These are phyloP conservation scores for Phytophthora parvispora DNA, from an alignment of 352 stramenopile species.

Conservation along the genomic window DNA sequence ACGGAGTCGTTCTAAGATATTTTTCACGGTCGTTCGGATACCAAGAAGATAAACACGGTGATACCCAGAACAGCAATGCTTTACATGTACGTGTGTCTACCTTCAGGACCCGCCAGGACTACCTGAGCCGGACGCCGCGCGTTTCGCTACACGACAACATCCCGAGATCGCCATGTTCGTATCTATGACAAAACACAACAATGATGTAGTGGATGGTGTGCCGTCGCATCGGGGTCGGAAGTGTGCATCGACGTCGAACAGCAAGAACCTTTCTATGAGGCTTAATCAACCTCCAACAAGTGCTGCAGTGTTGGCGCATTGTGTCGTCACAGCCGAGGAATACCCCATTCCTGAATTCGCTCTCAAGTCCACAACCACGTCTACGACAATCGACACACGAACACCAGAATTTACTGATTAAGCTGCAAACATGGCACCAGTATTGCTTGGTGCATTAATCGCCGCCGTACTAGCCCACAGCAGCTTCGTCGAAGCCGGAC, in stretches of 20 bases:
- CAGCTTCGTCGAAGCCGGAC: not conserved
- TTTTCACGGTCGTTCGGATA: no score
- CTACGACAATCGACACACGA: not conserved
- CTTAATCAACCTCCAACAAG: not conserved
- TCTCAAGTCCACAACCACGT: not conserved
- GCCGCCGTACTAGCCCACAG: not conserved
- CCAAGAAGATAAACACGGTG: no score
- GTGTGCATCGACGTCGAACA: not conserved
- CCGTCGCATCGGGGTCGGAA: no score
- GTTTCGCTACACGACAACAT: constrained; percentile 1
- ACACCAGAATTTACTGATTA: not conserved
- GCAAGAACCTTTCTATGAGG: no score
- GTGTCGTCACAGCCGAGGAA: not conserved
- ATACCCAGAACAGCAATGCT: no score
- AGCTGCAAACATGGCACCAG: not conserved
- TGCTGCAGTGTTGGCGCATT: not conserved
- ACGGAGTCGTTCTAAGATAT: no score
- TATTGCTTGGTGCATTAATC: not conserved
- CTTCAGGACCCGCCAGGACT: no score
- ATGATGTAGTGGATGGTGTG: no score
- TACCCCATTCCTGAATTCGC: not conserved
- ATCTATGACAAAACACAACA: not conserved
- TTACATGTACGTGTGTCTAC: no score
- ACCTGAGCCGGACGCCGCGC: not conserved
- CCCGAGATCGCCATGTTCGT: not conserved